These are phyloP conservation scores for Venturia effusa DNA, from an alignment of 2,329 filamentous ascomycete genomes.

Conservation along the genomic window DNA sequence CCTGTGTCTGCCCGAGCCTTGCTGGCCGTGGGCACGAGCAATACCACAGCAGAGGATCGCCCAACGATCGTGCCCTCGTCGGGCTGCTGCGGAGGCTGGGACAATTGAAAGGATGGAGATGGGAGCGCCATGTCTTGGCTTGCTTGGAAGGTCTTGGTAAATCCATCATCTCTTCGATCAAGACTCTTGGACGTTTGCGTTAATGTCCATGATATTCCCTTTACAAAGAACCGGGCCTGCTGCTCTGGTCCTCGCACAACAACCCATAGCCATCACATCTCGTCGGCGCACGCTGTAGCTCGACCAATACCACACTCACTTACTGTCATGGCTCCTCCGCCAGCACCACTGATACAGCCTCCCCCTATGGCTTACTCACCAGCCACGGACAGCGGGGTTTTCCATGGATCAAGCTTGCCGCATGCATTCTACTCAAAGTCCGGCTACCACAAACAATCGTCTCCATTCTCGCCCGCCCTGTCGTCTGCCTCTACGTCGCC, in stretches of 20 bases:
- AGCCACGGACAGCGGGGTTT: neutral
- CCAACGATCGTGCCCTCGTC: neutral
- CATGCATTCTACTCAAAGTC: neutral
- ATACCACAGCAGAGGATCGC: no score
- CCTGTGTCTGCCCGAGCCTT: neutral
- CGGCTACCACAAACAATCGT: neutral
- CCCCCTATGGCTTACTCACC: constrained; percentile 4
- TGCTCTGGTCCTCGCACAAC: neutral
- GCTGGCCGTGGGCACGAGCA: neutral
- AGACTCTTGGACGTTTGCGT: neutral
- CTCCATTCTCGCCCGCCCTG: neutral
- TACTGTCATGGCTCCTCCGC: neutral
- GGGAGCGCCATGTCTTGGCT: constrained; percentile 2
- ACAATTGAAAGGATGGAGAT: neutral
- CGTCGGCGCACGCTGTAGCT: neutral
- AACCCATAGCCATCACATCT: neutral
- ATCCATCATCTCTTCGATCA: neutral
- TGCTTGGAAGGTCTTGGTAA: constrained; percentile 4
- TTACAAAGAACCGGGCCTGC: neutral
- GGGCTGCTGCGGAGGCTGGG: neutral
- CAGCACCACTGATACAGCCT: neutral
- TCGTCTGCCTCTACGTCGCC: neutral
- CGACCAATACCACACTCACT: neutral
- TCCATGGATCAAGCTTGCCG: neutral
- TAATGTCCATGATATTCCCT: neutral